Percentiles rank a stretch among this genome's conserved stretches.
Evolutionary conservation across 2,329 filamentous ascomycete genomes (phyloP).

Genomic region (Alternaria consortialis): DNA sequence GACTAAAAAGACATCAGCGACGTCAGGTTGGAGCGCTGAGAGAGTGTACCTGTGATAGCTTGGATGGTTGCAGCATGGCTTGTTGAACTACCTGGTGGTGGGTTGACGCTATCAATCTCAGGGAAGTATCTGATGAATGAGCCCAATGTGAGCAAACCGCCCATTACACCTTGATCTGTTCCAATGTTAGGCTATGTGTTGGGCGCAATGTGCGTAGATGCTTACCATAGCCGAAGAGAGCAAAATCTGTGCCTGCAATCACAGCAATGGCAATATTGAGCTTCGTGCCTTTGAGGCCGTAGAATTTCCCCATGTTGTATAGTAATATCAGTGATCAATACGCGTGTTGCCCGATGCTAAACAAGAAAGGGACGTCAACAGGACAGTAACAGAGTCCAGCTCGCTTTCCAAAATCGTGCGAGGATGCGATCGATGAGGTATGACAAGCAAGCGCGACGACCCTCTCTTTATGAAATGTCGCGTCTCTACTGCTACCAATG

Average conservation of each 20-base stretch:
- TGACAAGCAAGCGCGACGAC: constrained; percentile 10
- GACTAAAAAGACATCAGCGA: constrained; percentile 21
- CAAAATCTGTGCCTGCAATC: constrained; percentile 77
- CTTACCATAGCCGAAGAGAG: constrained; percentile 69
- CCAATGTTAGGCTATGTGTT: constrained; percentile 13
- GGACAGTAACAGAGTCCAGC: constrained; percentile 3
- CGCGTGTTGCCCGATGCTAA: background rate
- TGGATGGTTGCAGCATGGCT: constrained; percentile 54
- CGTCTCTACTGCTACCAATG: constrained; percentile 9
- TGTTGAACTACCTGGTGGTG: constrained; percentile 41
- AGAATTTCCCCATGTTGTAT: constrained; percentile 56
- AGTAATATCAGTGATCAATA: background rate
- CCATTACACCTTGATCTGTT: constrained; percentile 65
- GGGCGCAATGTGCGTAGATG: background rate
- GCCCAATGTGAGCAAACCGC: constrained; percentile 70
- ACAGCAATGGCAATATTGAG: constrained; percentile 74
- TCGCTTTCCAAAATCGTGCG: background rate
- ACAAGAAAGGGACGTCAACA: background rate
- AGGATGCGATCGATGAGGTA: background rate
- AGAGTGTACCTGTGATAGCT: constrained; percentile 49
- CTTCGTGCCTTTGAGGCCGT: constrained; percentile 70
- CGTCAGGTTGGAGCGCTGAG: constrained; percentile 17
- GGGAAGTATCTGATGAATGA: constrained; percentile 63
- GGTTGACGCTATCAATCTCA: constrained; percentile 51
- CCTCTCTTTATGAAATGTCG: constrained; percentile 9